Evolutionary conservation across 441 rosid genomes (phyloP).

Genomic region (Gossypium trilobum): DNA sequence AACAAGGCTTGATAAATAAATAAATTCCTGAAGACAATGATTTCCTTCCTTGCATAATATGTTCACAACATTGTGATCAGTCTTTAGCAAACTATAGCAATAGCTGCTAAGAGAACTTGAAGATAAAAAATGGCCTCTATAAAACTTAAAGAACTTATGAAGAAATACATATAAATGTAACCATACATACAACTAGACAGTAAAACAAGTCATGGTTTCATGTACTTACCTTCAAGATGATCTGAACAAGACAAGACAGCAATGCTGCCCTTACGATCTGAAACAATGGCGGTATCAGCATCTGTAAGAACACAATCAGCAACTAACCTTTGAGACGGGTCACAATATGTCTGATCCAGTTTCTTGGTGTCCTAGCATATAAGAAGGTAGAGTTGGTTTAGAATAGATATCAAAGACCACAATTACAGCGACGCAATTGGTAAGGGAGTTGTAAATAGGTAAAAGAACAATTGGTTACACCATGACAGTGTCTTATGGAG

Average conservation of each 20-base stretch:
- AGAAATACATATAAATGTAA: not conserved
- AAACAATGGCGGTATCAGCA: slow-evolving; percentile 75
- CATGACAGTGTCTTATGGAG: not conserved
- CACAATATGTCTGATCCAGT: slow-evolving; percentile 77
- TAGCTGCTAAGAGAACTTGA: not conserved
- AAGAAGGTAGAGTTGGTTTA: slow-evolving; percentile 14
- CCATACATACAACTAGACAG: not conserved
- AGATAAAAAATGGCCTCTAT: not conserved
- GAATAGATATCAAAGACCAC: slow-evolving; percentile 11
- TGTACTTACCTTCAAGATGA: slow-evolving; percentile 48
- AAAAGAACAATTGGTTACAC: not conserved
- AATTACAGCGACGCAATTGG: not conserved
- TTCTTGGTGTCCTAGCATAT: slow-evolving; percentile 63
- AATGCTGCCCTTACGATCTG: slow-evolving; percentile 94
- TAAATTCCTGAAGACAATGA: not conserved
- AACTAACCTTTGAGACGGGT: slow-evolving; percentile 92
- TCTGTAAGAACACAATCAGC: slow-evolving; percentile 87
- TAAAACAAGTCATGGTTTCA: not conserved
- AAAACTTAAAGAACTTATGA: not conserved
- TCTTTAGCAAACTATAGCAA: not conserved
- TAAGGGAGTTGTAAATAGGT: not conserved
- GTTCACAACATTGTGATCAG: not conserved
- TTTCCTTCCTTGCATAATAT: not conserved
- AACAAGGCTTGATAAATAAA: not conserved
- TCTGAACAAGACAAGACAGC: slow-evolving; percentile 75